Evolutionary conservation across 2,329 filamentous ascomycete genomes (phyloP), one percentile per base, ranked within the genome.

Genomic region (Raffaelea arxii): DNA sequence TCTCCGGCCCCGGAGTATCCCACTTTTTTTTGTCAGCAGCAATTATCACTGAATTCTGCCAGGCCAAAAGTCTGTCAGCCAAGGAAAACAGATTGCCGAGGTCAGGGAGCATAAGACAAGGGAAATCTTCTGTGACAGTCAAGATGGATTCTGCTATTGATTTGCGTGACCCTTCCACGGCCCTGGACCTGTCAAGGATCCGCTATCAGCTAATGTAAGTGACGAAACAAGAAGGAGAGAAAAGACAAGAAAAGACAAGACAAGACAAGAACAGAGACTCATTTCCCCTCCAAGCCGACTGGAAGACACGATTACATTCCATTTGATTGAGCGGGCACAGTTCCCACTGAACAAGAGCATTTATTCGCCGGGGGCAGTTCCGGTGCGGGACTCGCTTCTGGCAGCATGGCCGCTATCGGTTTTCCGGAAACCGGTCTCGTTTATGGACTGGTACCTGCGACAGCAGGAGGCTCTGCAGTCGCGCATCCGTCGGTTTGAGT

Each of bases 221-320:
- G 27, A 21, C 35, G 24, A 4, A n/a, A n/a, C n/a, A n/a, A n/a
- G n/a, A n/a, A n/a, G n/a, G n/a, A n/a, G n/a, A n/a, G n/a, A n/a
- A n/a, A n/a, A n/a, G n/a, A n/a, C n/a, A n/a, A n/a, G n/a, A n/a
- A n/a, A n/a, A n/a, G n/a, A n/a, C n/a, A n/a, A n/a, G n/a, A n/a
- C n/a, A n/a, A n/a, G n/a, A n/a, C n/a, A n/a, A n/a, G n/a, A n/a
- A n/a, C n/a, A n/a, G n/a, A n/a, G n/a, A n/a, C n/a, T n/a, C n/a
- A n/a, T n/a, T n/a, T n/a, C n/a, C n/a, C n/a, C n/a, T n/a, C n/a
- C n/a, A n/a, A 98, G 92, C 60, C 92, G 92, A 19, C 77, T 97
- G 18, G 92, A 98, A 70, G 92, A 98, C 62, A 97, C 91, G 51
- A 97, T 98, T 61, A 94, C 87, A 55, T 96, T 94, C 67, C 86